A percentile compares a stretch with the other conserved stretches of the same genome.
phyloP scores from a whole-genome alignment of 2,329 filamentous ascomycete species.

The Colletotrichum sp. region DNA sequence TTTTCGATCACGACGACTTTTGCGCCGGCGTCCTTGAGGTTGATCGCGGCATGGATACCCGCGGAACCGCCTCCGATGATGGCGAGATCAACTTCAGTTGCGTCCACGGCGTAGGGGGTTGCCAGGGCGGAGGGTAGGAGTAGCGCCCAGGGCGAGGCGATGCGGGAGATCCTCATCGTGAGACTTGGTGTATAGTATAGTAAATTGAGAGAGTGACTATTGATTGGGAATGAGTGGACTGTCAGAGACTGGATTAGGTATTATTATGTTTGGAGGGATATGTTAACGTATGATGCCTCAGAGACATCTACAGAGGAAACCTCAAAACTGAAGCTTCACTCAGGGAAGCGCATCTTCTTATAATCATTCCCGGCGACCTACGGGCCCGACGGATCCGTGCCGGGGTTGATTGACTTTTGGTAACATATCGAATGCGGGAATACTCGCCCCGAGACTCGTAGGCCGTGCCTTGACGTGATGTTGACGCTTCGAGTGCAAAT shows the following conservation, averaged over 20 bases:
- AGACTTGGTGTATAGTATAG: not conserved
- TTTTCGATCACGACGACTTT: slow-evolving; percentile 44
- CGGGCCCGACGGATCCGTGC: not conserved
- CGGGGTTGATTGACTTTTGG: not conserved
- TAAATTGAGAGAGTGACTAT: not conserved
- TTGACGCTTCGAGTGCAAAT: not conserved
- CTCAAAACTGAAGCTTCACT: rapidly evolving
- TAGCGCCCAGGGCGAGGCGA: not conserved
- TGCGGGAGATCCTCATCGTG: slow-evolving; percentile 1
- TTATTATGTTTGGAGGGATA: not conserved
- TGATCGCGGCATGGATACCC: slow-evolving; percentile 44
- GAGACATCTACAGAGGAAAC: not conserved
- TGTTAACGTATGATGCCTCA: not conserved
- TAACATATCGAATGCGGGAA: not conserved
- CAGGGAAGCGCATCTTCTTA: not conserved
- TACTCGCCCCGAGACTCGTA: not conserved
- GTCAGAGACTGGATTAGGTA: not conserved
- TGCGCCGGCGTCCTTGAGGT: slow-evolving; percentile 39
- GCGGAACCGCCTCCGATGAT: slow-evolving; percentile 47
- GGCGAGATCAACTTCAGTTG: slow-evolving; percentile 23
- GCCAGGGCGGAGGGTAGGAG: not conserved
- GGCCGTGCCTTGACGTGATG: not conserved
- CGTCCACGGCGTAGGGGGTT: not conserved
- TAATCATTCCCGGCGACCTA: not conserved
- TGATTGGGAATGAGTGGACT: not conserved